Percentiles rank a stretch among this genome's conserved stretches.
phyloP scores from a whole-genome alignment of 805 yeast genomes.

The Clavispora asparagi region DNA sequence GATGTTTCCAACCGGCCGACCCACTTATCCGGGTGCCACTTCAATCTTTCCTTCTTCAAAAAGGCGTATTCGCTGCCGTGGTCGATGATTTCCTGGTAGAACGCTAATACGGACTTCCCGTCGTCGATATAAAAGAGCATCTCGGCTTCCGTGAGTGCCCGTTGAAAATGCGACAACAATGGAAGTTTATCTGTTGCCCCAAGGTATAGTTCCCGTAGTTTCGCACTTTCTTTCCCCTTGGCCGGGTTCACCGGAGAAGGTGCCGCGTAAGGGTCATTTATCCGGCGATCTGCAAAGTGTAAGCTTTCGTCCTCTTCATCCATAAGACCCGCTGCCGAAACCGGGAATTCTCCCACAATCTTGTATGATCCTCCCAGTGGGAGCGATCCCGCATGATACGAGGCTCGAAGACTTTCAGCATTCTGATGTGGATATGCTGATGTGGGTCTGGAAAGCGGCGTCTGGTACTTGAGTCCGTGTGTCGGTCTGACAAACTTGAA shows the following conservation, averaged over 20 bases:
- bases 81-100: slow-evolving; percentile 20
- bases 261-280: slow-evolving; percentile 26
- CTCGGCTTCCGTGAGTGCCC: slow-evolving; percentile 6
- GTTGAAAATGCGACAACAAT: slow-evolving; percentile 7
- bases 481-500: slow-evolving; percentile 37
- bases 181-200: slow-evolving; percentile 11
- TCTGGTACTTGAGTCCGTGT: slow-evolving; percentile 10
- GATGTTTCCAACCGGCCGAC: slow-evolving; percentile 18
- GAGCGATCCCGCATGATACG: slow-evolving; percentile 19
- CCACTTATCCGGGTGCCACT: slow-evolving; percentile 75
- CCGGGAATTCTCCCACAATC: slow-evolving; percentile 29
- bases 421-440: slow-evolving; percentile 5
- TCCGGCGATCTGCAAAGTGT: slow-evolving; percentile 36
- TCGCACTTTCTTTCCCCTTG: background rate
- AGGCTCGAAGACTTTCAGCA: slow-evolving; percentile 10
- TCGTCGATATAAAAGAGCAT: slow-evolving; percentile 16
- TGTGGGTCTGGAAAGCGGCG: slow-evolving; percentile 11
- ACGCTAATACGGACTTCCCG: slow-evolving; percentile 19
- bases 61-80: slow-evolving; percentile 13
- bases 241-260: slow-evolving; percentile 1
- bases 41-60: slow-evolving; percentile 46
- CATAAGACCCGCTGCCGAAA: slow-evolving; percentile 27
- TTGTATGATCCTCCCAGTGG: slow-evolving; percentile 13
- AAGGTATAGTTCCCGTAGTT: slow-evolving; percentile 12
- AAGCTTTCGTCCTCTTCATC: slow-evolving; percentile 27